These are phyloP conservation scores for Kwoniella heveanensis DNA, from an alignment of 768 basidiomycete species.

Conservation along the genomic window DNA sequence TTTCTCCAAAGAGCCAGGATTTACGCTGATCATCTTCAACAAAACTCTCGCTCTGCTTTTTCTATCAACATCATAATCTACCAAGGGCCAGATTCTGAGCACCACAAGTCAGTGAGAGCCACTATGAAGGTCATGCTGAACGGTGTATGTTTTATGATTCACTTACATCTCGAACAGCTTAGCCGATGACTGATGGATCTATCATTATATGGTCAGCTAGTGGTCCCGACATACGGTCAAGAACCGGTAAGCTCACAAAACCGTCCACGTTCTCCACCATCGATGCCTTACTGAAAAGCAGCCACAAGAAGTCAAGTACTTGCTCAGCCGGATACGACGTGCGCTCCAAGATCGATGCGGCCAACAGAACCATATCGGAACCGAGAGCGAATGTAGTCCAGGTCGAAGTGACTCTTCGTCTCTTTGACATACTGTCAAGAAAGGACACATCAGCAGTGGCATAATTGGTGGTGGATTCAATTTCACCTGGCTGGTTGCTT, in stretches of 20 bases:
- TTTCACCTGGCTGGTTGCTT: constrained; percentile 36
- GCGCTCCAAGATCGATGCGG: constrained; percentile 13
- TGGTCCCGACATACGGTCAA: no score
- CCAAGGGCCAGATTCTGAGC: constrained; percentile 29
- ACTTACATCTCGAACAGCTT: constrained; percentile 28
- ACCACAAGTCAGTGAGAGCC: constrained; percentile 10
- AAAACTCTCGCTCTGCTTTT: constrained; percentile 24
- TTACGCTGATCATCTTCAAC: constrained; percentile 27
- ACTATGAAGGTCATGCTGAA: no score
- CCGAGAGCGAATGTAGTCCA: constrained; percentile 14
- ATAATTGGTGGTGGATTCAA: no score
- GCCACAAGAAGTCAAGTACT: constrained; percentile 44
- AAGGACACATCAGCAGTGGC: no score
- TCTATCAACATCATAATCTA: constrained; percentile 22
- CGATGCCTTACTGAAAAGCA: constrained; percentile 32
- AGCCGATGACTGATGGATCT: constrained; percentile 20
- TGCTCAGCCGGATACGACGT: constrained; percentile 14
- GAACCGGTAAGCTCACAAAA: constrained; percentile 36
- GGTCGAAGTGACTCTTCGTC: constrained; percentile 11
- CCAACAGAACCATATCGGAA: constrained; percentile 22
- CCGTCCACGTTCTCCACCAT: constrained; percentile 32
- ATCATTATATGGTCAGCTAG: neutral
- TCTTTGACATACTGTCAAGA: constrained; percentile 28
- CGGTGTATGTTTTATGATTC: no score
- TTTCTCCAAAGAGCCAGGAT: constrained; percentile 27